Conservation (phyloP, 2,329 filamentous ascomycete species). For the Onygenales sp. region DNA sequence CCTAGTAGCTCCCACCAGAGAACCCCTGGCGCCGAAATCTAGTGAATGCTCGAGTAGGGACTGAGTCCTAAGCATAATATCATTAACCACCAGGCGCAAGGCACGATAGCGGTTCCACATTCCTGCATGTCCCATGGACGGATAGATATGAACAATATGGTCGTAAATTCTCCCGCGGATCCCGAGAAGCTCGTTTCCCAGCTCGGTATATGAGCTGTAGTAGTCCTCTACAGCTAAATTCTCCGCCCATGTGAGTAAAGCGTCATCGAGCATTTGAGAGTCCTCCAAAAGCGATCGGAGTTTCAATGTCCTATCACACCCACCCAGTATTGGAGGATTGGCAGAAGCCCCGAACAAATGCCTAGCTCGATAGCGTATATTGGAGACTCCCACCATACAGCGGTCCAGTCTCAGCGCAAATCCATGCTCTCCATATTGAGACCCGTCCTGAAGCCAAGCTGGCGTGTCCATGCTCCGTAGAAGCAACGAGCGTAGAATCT, state of each 20-base stretch:
- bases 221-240: background rate
- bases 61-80: background rate
- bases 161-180: background rate
- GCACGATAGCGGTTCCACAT: constrained; percentile 2
- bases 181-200: background rate
- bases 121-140: background rate
- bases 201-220: background rate
- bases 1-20: background rate
- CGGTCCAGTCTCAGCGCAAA: background rate
- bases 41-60: background rate
- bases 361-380: background rate
- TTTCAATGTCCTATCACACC: background rate
- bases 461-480: background rate
- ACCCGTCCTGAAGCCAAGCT: background rate
- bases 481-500: background rate
- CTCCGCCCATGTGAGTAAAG: background rate
- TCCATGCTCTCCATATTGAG: background rate
- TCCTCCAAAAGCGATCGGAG: background rate
- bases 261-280: background rate
- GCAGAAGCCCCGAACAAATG: background rate
- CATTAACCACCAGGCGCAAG: background rate
- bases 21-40: background rate
- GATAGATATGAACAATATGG: background rate
- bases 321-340: background rate
- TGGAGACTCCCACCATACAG: background rate